Conservation (phyloP, 2,329 filamentous ascomycete species). For the Aspergillus intermedius region DNA sequence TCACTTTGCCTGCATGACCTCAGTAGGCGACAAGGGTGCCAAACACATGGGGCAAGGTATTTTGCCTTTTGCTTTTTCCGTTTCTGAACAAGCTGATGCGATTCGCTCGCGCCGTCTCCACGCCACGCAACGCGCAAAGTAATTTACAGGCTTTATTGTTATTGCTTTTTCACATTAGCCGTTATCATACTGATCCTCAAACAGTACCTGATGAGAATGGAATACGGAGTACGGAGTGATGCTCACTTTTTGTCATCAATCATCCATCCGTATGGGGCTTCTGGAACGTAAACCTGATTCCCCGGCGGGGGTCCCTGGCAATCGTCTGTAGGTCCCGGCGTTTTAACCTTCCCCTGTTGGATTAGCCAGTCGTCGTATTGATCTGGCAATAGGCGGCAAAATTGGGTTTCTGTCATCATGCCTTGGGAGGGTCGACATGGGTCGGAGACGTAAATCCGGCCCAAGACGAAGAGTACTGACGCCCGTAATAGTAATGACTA, state of each 20-base stretch:
- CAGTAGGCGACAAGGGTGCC: slow-evolving; percentile 1
- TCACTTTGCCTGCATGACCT: not conserved
- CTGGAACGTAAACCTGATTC: not conserved
- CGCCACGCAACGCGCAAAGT: not conserved
- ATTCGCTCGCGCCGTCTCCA: not conserved
- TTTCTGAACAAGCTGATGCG: not conserved
- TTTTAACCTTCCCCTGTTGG: not conserved
- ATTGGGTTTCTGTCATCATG: not conserved
- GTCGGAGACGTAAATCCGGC: not conserved
- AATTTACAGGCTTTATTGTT: not conserved
- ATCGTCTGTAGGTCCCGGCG: not conserved
- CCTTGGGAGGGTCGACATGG: not conserved
- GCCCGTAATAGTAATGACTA: slow-evolving; percentile 8
- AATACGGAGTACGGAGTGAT: not conserved
- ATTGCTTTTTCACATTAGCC: slow-evolving; percentile 3
- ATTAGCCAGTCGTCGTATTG: not conserved
- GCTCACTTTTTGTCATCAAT: not conserved
- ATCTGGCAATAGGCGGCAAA: not conserved
- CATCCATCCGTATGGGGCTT: not conserved
- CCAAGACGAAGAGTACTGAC: not conserved
- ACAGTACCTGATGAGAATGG: not conserved
- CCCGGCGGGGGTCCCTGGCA: not conserved
- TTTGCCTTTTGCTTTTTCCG: not conserved
- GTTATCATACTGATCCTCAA: not conserved
- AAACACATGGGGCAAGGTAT: not conserved